Percentiles rank a stretch among this genome's conserved stretches.
phyloP scores from a whole-genome alignment of 2,329 filamentous ascomycete species.

The Penicillium sp. region DNA sequence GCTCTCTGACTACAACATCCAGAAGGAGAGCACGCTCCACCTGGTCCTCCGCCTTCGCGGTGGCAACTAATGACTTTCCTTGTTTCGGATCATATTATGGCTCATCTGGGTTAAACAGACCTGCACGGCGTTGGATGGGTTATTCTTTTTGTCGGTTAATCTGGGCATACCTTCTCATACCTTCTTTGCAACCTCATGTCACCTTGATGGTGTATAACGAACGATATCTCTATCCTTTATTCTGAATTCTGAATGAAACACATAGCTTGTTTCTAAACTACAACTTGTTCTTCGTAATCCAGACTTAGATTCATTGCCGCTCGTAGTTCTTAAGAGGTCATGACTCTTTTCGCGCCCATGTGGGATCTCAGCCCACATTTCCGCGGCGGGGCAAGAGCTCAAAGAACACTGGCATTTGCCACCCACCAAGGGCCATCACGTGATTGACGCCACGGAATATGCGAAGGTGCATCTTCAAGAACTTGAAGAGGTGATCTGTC shows the following conservation, averaged over 20 bases:
- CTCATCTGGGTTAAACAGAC: conserved; percentile 36
- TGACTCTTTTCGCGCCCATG: too few species aligned
- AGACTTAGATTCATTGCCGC: too few species aligned
- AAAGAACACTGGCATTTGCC: not conserved
- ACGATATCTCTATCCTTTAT: conserved; percentile 26
- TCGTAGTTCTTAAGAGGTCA: too few species aligned
- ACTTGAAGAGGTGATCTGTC: not conserved
- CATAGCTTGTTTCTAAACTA: conserved; percentile 12
- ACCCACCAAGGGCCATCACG: not conserved
- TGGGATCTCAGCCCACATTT: too few species aligned
- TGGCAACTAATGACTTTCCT: conserved; percentile 45
- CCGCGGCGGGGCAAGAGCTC: not conserved
- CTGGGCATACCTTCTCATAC: conserved; percentile 29
- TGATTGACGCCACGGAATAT: not conserved
- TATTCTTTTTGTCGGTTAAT: conserved; percentile 30
- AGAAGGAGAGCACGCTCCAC: conserved; percentile 68
- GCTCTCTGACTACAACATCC: conserved; percentile 60
- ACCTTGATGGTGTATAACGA: conserved; percentile 25
- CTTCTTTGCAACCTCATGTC: conserved; percentile 22
- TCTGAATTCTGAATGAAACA: conserved; percentile 11
- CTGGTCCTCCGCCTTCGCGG: conserved; percentile 56
- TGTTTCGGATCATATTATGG: conserved; percentile 25
- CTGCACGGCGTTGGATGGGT: conserved; percentile 46
- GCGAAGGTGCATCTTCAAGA: not conserved
- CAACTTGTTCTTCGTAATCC: not conserved